Percentiles rank a stretch among this genome's conserved stretches.
phyloP scores from a whole-genome alignment of 495 filamentous ascomycete genomes.

The Penicillium pancosmium region DNA sequence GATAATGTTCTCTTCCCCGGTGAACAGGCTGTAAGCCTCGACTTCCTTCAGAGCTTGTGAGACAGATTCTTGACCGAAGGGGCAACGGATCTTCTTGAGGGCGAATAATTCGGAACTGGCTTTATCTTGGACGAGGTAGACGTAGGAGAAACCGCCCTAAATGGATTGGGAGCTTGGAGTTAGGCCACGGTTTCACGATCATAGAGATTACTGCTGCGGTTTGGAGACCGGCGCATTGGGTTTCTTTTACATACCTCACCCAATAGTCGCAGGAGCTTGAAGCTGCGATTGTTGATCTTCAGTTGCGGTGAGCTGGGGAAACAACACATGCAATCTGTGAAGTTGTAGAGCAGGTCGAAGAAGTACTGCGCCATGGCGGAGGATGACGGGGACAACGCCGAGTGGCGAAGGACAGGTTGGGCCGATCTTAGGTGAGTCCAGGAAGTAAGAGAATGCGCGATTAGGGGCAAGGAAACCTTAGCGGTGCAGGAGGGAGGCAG shows the following conservation, averaged over 20 bases:
- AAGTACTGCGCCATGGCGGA: conserved; percentile 78
- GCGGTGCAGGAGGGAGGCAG: conserved; percentile 6
- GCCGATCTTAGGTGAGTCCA: background rate
- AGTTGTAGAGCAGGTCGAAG: conserved; percentile 84
- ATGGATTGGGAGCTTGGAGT: background rate
- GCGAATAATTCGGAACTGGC: conserved; percentile 80
- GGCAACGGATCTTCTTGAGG: conserved; percentile 97
- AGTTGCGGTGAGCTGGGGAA: conserved; percentile 91
- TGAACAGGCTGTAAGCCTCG: conserved; percentile 91
- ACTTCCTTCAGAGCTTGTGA: conserved; percentile 93
- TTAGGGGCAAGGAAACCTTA: background rate
- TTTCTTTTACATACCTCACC: conserved; percentile 66
- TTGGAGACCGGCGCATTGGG: background rate
- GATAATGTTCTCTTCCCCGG: conserved; percentile 82
- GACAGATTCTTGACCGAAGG: conserved; percentile 95
- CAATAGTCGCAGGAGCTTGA: conserved; percentile 90
- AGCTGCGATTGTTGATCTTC: conserved; percentile 91
- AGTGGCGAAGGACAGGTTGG: background rate
- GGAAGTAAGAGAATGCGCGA: background rate
- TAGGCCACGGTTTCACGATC: background rate
- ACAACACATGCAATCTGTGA: conserved; percentile 92
- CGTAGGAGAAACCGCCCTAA: conserved; percentile 95
- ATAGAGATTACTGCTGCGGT: too few relatives aligned
- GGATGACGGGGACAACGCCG: background rate
- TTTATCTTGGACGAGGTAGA: conserved; percentile 95